Evolutionary conservation across 1,284 basidiomycete species (phyloP).

Genomic region (Phenoliferia sp.): DNA sequence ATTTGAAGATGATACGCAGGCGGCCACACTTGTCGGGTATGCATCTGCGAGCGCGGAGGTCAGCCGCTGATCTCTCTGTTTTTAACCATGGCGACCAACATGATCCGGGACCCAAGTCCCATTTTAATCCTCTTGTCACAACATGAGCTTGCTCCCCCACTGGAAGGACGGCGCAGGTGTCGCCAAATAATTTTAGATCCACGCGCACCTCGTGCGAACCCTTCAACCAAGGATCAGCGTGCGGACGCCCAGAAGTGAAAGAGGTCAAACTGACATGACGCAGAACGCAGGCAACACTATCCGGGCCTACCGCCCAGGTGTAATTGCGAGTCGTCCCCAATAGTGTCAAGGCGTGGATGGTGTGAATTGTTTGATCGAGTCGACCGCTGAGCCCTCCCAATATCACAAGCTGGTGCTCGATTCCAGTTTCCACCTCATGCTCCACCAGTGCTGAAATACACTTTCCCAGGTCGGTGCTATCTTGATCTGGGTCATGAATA

Average conservation of each 20-base stretch:
- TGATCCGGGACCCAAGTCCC: constrained; percentile 59
- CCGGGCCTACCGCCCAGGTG: constrained; percentile 75
- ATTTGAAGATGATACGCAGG: constrained; percentile 85
- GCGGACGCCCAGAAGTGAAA: neutral
- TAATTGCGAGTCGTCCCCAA: constrained; percentile 52
- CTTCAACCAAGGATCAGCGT: constrained; percentile 43
- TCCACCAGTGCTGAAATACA: constrained; percentile 61
- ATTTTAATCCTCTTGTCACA: constrained; percentile 75
- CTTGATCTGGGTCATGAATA: constrained; percentile 63
- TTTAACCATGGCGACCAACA: constrained; percentile 47
- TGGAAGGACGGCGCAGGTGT: constrained; percentile 88
- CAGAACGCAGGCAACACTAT: constrained; percentile 84
- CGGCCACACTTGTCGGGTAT: constrained; percentile 67
- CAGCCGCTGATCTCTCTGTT: neutral
- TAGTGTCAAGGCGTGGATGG: constrained; percentile 78
- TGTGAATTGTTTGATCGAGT: constrained; percentile 90
- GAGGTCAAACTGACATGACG: constrained; percentile 54
- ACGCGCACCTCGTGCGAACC: constrained; percentile 74
- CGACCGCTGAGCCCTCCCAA: constrained; percentile 86
- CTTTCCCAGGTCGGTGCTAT: constrained; percentile 94
- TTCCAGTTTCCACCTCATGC: constrained; percentile 42
- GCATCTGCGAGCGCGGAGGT: constrained; percentile 39
- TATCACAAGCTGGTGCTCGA: constrained; percentile 65
- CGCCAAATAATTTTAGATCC: constrained; percentile 67
- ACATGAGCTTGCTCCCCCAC: constrained; percentile 73